Percentiles rank a stretch among this genome's conserved stretches.
Conservation (phyloP, 208 protist species). For the Acanthamoeba lenticulata region DNA sequence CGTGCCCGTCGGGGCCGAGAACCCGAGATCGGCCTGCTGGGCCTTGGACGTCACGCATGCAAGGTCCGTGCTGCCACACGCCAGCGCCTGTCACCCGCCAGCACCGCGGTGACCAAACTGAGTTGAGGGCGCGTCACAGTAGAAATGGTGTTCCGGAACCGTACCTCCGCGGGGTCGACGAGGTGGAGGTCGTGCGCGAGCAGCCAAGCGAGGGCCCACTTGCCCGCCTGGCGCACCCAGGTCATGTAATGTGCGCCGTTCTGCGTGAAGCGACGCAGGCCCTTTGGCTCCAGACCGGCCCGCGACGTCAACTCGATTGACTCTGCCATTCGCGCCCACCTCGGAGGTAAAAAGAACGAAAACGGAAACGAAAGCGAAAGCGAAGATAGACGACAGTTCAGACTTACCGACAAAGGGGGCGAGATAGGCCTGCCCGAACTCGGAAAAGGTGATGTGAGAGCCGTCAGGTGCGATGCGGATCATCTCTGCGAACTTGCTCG, state of each 20-base stretch:
- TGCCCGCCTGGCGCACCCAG: not conserved
- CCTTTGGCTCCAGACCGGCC: not conserved
- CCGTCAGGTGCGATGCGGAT: not conserved
- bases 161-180: not conserved
- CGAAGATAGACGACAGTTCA: too few relatives aligned
- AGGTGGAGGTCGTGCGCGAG: conserved; percentile 26
- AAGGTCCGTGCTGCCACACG: not conserved
- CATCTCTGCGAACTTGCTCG: not conserved
- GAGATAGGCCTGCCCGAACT: conserved; percentile 23
- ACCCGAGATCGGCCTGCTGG: not conserved
- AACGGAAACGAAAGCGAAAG: too few relatives aligned
- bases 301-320: not conserved
- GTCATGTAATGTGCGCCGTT: not conserved
- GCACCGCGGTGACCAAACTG: too few relatives aligned
- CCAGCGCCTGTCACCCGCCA: not conserved
- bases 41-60: not conserved
- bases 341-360: too few relatives aligned
- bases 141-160: too few relatives aligned
- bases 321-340: too few relatives aligned
- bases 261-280: not conserved
- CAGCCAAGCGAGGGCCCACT: not conserved
- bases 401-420: not conserved
- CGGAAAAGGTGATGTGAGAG: not conserved
- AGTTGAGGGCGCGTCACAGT: too few relatives aligned
- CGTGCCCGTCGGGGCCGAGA: not conserved